phyloP scores from a whole-genome alignment of 2,329 filamentous ascomycete genomes.

The Alternaria sp. region DNA sequence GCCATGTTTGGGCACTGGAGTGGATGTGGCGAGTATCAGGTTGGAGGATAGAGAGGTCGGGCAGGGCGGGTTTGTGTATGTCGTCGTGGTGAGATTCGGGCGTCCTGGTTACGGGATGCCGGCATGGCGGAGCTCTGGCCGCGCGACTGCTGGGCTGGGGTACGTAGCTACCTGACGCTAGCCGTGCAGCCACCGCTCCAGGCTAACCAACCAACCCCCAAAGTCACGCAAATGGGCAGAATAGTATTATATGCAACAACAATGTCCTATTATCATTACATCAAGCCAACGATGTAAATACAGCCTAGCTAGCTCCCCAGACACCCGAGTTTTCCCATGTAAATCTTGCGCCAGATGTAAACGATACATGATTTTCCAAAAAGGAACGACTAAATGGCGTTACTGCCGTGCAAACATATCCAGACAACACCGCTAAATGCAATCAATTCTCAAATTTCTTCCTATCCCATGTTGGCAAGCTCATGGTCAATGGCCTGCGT shows the following conservation, averaged over 20 bases:
- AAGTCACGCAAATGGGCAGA: neutral
- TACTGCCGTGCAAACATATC: conserved; percentile 21
- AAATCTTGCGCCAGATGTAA: conserved; percentile 14
- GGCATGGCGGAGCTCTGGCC: conserved; percentile 27
- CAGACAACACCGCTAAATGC: conserved; percentile 29
- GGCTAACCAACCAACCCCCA: neutral
- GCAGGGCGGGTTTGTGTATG: conserved; percentile 8
- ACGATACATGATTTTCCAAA: conserved; percentile 2
- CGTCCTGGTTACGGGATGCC: conserved; percentile 14
- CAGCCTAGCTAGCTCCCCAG: conserved; percentile 3
- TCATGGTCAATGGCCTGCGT: conserved; percentile 93
- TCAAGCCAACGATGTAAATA: conserved; percentile 10
- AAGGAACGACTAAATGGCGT: conserved; percentile 16
- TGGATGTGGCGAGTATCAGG: neutral
- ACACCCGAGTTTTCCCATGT: conserved; percentile 15
- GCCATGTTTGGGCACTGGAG: conserved; percentile 36
- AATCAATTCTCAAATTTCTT: conserved; percentile 27
- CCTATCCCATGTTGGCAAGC: conserved; percentile 85
- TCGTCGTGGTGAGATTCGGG: conserved; percentile 1
- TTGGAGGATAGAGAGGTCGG: neutral
- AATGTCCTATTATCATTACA: conserved; percentile 12
- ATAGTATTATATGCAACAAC: neutral
- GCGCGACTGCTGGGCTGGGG: conserved; percentile 8
- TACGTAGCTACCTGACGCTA: conserved; percentile 10
- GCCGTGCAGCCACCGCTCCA: neutral